Evolutionary conservation across 257 asterid species (phyloP).

Genomic region (Henckelia pumila): DNA sequence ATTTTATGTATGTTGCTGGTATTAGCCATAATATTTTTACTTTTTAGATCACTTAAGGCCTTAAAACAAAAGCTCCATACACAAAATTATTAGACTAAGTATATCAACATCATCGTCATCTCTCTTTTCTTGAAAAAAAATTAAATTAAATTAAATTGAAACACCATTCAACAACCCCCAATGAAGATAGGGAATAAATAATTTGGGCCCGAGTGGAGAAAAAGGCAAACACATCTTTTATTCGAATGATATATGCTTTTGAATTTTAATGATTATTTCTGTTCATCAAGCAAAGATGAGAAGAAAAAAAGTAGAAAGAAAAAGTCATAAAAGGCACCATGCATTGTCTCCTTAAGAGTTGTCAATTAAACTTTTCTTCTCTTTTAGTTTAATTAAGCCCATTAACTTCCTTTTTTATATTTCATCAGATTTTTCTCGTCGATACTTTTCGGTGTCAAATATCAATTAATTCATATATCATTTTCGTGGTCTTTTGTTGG

Average conservation of each 20-base stretch:
- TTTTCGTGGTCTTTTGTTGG: background rate
- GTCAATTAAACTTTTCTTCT: constrained; percentile 31
- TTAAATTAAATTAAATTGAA: too few species aligned
- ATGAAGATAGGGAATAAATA: constrained; percentile 13
- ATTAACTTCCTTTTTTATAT: background rate
- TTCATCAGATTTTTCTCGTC: constrained; percentile 5
- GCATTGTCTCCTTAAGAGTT: constrained; percentile 42
- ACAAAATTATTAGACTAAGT: background rate
- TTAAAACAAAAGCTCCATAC: too few species aligned
- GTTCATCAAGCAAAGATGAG: constrained; percentile 36
- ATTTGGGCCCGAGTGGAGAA: constrained; percentile 26
- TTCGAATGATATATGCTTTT: constrained; percentile 22
- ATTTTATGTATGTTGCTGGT: background rate
- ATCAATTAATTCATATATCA: constrained; percentile 4
- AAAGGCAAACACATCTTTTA: constrained; percentile 22
- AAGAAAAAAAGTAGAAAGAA: constrained; percentile 8
- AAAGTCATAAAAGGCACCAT: constrained; percentile 37
- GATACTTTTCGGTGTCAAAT: constrained; percentile 12
- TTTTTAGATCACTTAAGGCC: too few species aligned
- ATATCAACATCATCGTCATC: background rate
- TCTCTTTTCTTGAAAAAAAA: too few species aligned
- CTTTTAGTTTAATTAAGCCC: background rate
- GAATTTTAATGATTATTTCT: constrained; percentile 34
- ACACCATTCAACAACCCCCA: background rate
- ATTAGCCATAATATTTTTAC: too few species aligned